Evolutionary conservation across 805 yeast genomes (phyloP).

Genomic region (Candida dendrica): DNA sequence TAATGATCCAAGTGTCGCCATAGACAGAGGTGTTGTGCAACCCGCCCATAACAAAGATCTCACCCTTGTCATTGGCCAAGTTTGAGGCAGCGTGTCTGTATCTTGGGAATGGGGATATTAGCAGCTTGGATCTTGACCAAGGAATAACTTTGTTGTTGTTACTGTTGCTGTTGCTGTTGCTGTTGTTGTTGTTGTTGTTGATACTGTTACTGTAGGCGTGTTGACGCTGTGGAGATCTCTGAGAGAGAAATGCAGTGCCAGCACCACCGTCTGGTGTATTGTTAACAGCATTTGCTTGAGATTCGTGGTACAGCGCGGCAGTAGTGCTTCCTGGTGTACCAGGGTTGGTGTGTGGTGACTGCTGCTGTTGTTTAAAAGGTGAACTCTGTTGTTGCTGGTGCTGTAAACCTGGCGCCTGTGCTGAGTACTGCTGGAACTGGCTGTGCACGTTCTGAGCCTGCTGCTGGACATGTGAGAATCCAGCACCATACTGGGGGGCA

Average conservation of each 20-base stretch:
- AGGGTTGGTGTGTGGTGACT: not conserved
- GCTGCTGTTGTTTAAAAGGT: constrained; percentile 19
- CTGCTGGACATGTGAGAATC: not conserved
- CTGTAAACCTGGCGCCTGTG: constrained; percentile 5
- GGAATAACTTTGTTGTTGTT: constrained; percentile 35
- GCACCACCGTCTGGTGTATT: not conserved
- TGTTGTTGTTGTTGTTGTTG: constrained; percentile 17
- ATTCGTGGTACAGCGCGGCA: not conserved
- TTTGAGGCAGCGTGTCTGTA: constrained; percentile 87
- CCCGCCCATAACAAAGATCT: constrained; percentile 90
- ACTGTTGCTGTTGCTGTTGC: constrained; percentile 12
- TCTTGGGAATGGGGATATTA: constrained; percentile 85
- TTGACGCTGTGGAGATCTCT: not conserved
- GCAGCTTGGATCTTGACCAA: constrained; percentile 59
- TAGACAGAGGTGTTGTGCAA: constrained; percentile 85
- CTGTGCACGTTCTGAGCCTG: constrained; percentile 5
- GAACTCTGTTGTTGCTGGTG: constrained; percentile 15
- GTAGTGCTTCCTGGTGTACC: not conserved
- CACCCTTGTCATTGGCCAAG: constrained; percentile 70
- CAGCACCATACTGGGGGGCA: no score
- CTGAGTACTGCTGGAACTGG: constrained; percentile 5
- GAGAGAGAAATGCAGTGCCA: not conserved
- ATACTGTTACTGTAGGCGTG: not conserved
- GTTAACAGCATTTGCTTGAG: not conserved
- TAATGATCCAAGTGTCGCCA: constrained; percentile 92